Evolutionary conservation across 148 eudicot genomes (phyloP).

Genomic region (Talinum fruticosum): DNA sequence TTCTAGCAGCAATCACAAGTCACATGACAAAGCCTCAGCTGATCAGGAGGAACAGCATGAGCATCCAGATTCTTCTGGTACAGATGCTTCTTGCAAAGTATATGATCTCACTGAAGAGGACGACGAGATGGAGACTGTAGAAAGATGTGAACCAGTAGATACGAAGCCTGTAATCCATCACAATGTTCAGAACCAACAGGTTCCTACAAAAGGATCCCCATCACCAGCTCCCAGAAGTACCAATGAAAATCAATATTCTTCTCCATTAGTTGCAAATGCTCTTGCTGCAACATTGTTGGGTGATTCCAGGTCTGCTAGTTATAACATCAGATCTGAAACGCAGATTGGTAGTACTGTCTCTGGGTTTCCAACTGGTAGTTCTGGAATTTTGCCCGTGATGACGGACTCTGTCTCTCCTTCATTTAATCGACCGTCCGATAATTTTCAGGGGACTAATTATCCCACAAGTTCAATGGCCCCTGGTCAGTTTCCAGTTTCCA

Average conservation of each 20-base stretch:
- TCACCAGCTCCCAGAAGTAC: slow-evolving; percentile 27
- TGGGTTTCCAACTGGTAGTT: slow-evolving; percentile 20
- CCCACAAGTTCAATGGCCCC: slow-evolving; percentile 19
- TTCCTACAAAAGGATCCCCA: slow-evolving; percentile 2
- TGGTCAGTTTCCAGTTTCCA: slow-evolving; percentile 31
- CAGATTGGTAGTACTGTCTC: slow-evolving; percentile 22
- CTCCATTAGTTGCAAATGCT: slow-evolving; percentile 30
- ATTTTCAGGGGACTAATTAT: slow-evolving; percentile 32
- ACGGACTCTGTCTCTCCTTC: slow-evolving; percentile 56
- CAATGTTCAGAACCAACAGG: slow-evolving; percentile 30
- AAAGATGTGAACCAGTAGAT: slow-evolving; percentile 37
- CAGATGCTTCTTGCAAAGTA: slow-evolving; percentile 35
- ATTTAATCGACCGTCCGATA: slow-evolving; percentile 33
- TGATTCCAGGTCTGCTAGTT: slow-evolving; percentile 23
- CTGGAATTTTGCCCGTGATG: slow-evolving; percentile 41
- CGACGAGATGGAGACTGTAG: slow-evolving; percentile 45
- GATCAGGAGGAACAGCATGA: slow-evolving; percentile 25
- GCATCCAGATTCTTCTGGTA: slow-evolving; percentile 13
- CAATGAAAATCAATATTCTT: slow-evolving; percentile 35
- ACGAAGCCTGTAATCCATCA: slow-evolving; percentile 41
- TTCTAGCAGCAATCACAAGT: slow-evolving; percentile 37
- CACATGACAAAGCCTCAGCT: slow-evolving; percentile 32
- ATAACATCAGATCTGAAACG: slow-evolving; percentile 29
- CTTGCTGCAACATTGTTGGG: slow-evolving; percentile 32
- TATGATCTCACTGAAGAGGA: slow-evolving; percentile 70